A percentile compares a stretch with the other conserved stretches of the same genome.
Conservation (phyloP, 2,329 filamentous ascomycete species). For the Colletotrichum cuscutae region DNA sequence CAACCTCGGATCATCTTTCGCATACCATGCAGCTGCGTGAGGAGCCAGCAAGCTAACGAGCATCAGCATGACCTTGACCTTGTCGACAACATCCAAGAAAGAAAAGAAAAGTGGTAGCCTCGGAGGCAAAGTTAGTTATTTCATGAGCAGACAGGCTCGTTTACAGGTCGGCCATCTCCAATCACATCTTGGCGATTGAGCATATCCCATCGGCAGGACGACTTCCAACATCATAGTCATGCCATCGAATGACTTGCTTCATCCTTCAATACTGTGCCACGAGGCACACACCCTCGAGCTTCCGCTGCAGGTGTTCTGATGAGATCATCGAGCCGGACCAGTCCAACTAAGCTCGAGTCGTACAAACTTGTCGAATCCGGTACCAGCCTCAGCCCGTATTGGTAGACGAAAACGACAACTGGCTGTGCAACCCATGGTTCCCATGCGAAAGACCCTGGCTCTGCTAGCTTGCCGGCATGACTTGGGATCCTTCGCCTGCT, state of each 20-base stretch:
- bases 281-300: background rate
- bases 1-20: background rate
- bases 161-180: background rate
- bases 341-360: background rate
- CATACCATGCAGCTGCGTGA: background rate
- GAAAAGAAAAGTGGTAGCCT: background rate
- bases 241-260: background rate
- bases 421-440: background rate
- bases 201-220: background rate
- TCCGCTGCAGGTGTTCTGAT: conserved; percentile 8
- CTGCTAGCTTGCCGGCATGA: background rate
- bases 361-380: conserved; percentile 16
- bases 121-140: background rate
- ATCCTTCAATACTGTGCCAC: background rate
- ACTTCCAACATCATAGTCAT: background rate
- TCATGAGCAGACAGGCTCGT: background rate
- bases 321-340: conserved; percentile 6
- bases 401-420: background rate
- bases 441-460: background rate
- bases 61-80: background rate
- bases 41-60: background rate
- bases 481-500: background rate
- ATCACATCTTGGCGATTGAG: conserved; percentile 21
- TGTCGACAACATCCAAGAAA: background rate
- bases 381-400: background rate